Evolutionary conservation across 208 protist genomes (phyloP).

Genomic region (Acanthamoeba comandoni): DNA sequence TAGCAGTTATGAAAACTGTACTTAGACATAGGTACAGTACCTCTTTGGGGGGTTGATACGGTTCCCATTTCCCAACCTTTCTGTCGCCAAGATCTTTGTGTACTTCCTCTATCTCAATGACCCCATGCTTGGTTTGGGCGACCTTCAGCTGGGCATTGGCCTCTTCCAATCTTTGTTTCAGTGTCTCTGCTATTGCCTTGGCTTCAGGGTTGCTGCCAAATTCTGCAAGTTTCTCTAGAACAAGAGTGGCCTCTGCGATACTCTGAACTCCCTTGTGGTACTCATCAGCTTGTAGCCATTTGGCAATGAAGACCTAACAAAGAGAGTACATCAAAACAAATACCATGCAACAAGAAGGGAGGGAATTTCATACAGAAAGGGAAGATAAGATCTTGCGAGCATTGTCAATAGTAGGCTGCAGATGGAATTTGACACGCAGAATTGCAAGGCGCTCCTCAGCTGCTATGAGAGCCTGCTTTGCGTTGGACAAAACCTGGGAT

Average conservation of each 20-base stretch:
- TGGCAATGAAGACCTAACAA: conserved; percentile 53
- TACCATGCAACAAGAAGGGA: not conserved
- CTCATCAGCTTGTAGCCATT: conserved; percentile 63
- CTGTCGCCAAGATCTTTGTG: not conserved
- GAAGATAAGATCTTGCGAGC: conserved; percentile 32
- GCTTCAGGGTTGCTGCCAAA: conserved; percentile 57
- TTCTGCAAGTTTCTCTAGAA: conserved; percentile 26
- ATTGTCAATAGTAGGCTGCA: conserved; percentile 46
- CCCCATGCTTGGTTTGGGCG: conserved; percentile 59
- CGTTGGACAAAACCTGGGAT: not conserved
- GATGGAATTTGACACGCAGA: conserved; percentile 64
- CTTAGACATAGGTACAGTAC: not conserved
- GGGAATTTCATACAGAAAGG: conserved; percentile 42
- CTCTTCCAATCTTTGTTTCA: conserved; percentile 61
- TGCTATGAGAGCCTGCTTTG: conserved; percentile 37
- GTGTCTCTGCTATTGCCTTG: conserved; percentile 7
- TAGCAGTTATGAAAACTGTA: not conserved
- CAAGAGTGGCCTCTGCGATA: conserved; percentile 13
- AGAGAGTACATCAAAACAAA: not conserved
- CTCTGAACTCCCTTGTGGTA: conserved; percentile 58
- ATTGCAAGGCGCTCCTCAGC: conserved; percentile 37
- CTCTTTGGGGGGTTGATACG: conserved; percentile 56
- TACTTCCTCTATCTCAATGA: conserved; percentile 28
- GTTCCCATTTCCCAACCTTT: conserved; percentile 2
- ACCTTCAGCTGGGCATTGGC: conserved; percentile 51